Base-by-base conservation (phyloP, 768 basidiomycete genomes). In the Lentinus brumalis region DNA sequence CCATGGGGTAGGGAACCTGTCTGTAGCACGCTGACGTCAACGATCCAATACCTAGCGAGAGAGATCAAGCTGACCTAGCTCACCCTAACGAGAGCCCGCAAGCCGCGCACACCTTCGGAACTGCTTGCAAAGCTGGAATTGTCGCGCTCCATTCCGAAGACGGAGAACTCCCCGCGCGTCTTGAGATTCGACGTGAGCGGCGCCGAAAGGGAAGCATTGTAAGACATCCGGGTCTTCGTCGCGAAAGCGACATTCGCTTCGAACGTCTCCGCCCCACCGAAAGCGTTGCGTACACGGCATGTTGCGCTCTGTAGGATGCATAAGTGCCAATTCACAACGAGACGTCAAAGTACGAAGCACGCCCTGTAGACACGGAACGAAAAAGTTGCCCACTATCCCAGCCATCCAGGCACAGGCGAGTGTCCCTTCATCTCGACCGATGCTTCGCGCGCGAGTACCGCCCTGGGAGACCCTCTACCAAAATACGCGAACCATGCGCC, bases 231-330 rank as follows among this genome's bases (percentile, higher is more conserved):
- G 0, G 95, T 98, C 69, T 90, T 89, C 2, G 96, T 96, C 0
- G 96, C 96, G 16, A 89, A 78, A 1, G 95, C 85, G 11, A 92
- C 73, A 54, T 91, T 90, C 14, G 89, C 92, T 68, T 93, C 89
- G 52, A 98, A 78, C 0, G 85, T 84, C 74, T 99, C 96, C 15
- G 90, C 96, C 7, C 94, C 91, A 29, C 96, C 96, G 66, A 98
- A 90, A 5, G 90, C 83, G 73, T 98, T 98, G 14, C 91, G 82
- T 42, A 98, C 75, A 53, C 90, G 86, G 7, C 85, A 94, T 5
- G 89, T 92, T 42, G 89, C 83, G 56, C 88, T 90, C 94, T 89
- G 61, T 0, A 9, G 16, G 30, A 12, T 10, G 15, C 21, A 38
- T 38, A 31, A 18, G 31, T 5, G 50, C n/a, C 21, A 52, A 10